Evolutionary conservation across 495 filamentous ascomycete species (phyloP).

Genomic region (Podospora bellae-mahoneyi): DNA sequence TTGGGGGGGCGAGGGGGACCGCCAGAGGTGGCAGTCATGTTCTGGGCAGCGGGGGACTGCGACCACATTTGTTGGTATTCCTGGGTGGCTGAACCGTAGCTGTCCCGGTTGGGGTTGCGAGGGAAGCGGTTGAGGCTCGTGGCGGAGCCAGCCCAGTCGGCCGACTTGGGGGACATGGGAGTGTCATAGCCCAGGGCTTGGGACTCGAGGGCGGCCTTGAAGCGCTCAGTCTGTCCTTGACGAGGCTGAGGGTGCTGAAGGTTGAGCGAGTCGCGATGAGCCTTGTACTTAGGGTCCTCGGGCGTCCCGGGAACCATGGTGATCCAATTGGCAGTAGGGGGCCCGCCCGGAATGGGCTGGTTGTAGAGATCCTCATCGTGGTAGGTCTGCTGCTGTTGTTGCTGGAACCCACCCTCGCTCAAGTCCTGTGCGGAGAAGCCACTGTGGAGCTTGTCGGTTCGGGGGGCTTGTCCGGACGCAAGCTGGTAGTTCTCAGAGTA

Average conservation of each 20-base stretch:
- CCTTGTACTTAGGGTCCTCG: slow-evolving; percentile 86
- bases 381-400: slow-evolving; percentile 14
- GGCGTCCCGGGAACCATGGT: slow-evolving; percentile 64
- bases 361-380: slow-evolving; percentile 21
- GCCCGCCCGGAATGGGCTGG: slow-evolving; percentile 33
- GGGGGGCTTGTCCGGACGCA: slow-evolving; percentile 57
- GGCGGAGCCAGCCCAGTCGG: slow-evolving; percentile 67
- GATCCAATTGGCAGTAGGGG: slow-evolving; percentile 28
- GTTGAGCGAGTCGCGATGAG: slow-evolving; percentile 83
- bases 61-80: slow-evolving; percentile 43
- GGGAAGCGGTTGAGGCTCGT: slow-evolving; percentile 48
- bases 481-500: slow-evolving; percentile 62
- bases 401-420: slow-evolving; percentile 12
- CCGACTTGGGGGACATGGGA: slow-evolving; percentile 64
- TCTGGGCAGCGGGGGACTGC: slow-evolving; percentile 33
- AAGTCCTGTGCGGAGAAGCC: slow-evolving; percentile 56
- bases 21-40: slow-evolving; percentile 26
- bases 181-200: slow-evolving; percentile 69
- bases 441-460: slow-evolving; percentile 64
- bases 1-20: slow-evolving; percentile 50
- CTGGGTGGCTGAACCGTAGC: slow-evolving; percentile 35
- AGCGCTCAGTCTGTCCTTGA: slow-evolving; percentile 74
- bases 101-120: slow-evolving; percentile 43
- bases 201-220: slow-evolving; percentile 74
- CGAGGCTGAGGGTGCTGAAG: slow-evolving; percentile 89